Conservation (phyloP, 108 stramenopile species). For the Discostella stelligeroides region DNA sequence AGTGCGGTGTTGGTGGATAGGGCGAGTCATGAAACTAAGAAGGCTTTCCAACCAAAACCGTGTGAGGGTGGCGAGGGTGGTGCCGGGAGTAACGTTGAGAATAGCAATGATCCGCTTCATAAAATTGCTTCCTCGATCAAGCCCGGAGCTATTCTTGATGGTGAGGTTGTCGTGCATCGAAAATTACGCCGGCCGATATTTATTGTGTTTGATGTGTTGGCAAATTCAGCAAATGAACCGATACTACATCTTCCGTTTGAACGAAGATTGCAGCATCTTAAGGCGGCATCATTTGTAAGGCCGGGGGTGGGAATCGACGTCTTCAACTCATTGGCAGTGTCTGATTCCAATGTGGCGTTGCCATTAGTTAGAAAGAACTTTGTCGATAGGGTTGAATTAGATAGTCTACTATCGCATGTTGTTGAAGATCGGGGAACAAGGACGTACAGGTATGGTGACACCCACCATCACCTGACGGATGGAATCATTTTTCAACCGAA, state of each 20-base stretch:
- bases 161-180: conserved; percentile 95
- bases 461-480: conserved; percentile 93
- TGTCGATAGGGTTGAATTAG: conserved; percentile 74
- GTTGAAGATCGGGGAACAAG: conserved; percentile 82
- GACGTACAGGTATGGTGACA: conserved; percentile 68
- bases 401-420: conserved; percentile 67
- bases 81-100: neutral
- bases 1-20: conserved; percentile 91
- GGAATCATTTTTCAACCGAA: conserved; percentile 91
- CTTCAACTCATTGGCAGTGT: conserved; percentile 64
- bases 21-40: conserved; percentile 68
- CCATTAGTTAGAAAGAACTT: conserved; percentile 91
- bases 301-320: conserved; percentile 58
- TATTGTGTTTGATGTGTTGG: conserved; percentile 94
- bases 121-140: conserved; percentile 55
- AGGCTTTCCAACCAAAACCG: conserved; percentile 71
- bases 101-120: conserved; percentile 57
- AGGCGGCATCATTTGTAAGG: conserved; percentile 72
- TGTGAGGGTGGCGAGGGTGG: conserved; percentile 14
- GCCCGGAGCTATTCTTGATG: conserved; percentile 93
- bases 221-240: conserved; percentile 65
- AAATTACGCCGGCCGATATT: conserved; percentile 81
- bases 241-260: conserved; percentile 86
- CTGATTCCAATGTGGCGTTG: conserved; percentile 64
- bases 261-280: conserved; percentile 76